phyloP scores from a whole-genome alignment of 306 rosid species.

The Trifolium fragiferum region DNA sequence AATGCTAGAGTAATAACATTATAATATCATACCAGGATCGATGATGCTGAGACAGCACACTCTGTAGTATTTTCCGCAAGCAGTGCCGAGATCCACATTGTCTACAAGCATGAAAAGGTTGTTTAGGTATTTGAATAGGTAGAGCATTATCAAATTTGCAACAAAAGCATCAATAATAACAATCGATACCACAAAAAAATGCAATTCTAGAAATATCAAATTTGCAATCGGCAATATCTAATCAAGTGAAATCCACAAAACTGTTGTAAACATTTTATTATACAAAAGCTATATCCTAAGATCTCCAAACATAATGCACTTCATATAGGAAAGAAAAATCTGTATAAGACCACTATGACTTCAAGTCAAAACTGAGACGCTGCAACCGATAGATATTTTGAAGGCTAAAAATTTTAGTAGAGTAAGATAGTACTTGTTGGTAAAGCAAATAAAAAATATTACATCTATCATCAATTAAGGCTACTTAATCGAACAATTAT shows the following conservation, averaged over 20 bases:
- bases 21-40: slow-evolving; percentile 64
- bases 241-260: background rate
- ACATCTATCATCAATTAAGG: background rate
- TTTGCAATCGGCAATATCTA: background rate
- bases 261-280: background rate
- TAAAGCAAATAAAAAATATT: too few relatives aligned
- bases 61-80: slow-evolving; percentile 84
- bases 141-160: too few relatives aligned
- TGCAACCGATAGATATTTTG: background rate
- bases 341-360: background rate
- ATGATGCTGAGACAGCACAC: slow-evolving; percentile 88
- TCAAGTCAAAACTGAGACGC: background rate
- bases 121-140: background rate
- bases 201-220: background rate
- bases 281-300: background rate
- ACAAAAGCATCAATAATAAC: background rate
- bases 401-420: background rate
- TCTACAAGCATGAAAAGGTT: slow-evolving; percentile 38
- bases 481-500: background rate
- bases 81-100: slow-evolving; percentile 84
- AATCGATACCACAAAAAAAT: background rate
- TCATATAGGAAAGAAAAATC: background rate
- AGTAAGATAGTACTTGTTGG: background rate
- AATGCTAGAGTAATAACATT: background rate
- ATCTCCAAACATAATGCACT: background rate